A percentile compares a stretch with the other conserved stretches of the same genome.
phyloP scores from a whole-genome alignment of 768 basidiomycete species.

The Collybia nuda region DNA sequence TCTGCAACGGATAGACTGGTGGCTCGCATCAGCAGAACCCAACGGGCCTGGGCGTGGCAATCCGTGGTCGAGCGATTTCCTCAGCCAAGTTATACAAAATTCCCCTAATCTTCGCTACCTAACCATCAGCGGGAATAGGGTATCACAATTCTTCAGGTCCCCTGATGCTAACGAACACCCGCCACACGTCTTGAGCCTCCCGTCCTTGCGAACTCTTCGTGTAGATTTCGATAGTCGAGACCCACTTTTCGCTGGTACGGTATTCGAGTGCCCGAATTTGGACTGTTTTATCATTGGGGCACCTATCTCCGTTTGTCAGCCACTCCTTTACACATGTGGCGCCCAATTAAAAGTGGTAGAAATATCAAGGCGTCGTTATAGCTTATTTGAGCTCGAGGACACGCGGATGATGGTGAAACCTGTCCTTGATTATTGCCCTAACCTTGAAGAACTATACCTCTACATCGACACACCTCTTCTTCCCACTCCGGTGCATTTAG shows the following conservation, averaged over 20 bases:
- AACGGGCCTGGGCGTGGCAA: not conserved
- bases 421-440: not conserved
- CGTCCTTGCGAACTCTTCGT: not conserved
- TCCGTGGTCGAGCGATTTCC: not conserved
- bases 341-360: not conserved
- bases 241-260: not conserved
- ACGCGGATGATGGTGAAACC: not conserved
- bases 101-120: not conserved
- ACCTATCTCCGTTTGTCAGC: not conserved
- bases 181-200: not conserved
- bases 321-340: not conserved
- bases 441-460: not conserved
- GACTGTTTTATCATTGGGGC: not conserved
- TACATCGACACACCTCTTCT: not conserved
- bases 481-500: not conserved
- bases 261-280: not conserved
- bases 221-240: not conserved
- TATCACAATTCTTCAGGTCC: not conserved
- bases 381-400: not conserved
- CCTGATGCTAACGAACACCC: too few relatives aligned
- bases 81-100: not conserved
- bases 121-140: not conserved
- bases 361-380: not conserved
- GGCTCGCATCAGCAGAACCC: not conserved
- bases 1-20: not conserved